Evolutionary conservation across 2,329 filamentous ascomycete species (phyloP).

Genomic region (Trichoderma sp.): DNA sequence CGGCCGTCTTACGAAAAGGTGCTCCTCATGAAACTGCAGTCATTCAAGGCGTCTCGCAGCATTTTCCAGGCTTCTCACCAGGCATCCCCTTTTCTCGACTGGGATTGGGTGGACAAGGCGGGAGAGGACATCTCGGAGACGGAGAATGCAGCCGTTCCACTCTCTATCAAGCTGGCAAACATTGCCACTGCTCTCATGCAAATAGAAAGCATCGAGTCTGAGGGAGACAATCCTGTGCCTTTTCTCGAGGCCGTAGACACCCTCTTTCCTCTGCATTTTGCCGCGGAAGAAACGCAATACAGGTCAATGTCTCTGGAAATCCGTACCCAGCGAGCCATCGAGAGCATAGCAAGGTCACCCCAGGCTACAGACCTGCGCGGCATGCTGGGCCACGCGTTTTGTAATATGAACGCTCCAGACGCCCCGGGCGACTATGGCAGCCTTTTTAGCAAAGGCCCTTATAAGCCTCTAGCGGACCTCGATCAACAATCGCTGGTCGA

Average conservation of each 20-base stretch:
- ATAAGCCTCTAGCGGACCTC: conserved; percentile 29
- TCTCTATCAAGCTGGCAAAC: conserved; percentile 37
- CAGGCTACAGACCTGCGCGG: conserved; percentile 23
- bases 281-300: conserved; percentile 23
- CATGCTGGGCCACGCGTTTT: conserved; percentile 36
- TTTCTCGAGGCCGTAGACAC: conserved; percentile 37
- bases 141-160: conserved; percentile 5
- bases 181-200: conserved; percentile 38
- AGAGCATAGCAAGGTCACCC: conserved; percentile 26
- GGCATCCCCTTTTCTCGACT: conserved; percentile 34
- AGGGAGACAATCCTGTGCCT: conserved; percentile 24
- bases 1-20: conserved; percentile 26
- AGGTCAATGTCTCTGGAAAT: conserved; percentile 37
- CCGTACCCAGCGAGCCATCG: conserved; percentile 40
- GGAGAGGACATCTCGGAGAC: not conserved
- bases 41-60: conserved; percentile 31
- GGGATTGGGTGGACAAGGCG: conserved; percentile 22
- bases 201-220: conserved; percentile 25
- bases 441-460: conserved; percentile 30
- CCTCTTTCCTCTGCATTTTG: conserved; percentile 35
- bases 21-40: conserved; percentile 31
- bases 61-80: conserved; percentile 28
- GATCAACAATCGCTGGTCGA: conserved; percentile 23
- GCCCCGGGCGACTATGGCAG: not conserved
- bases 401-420: conserved; percentile 23